Evolutionary conservation across 225 moss, liverwort and hornwort genomes (phyloP).

Genomic region (Rhytidiadelphus loreus): DNA sequence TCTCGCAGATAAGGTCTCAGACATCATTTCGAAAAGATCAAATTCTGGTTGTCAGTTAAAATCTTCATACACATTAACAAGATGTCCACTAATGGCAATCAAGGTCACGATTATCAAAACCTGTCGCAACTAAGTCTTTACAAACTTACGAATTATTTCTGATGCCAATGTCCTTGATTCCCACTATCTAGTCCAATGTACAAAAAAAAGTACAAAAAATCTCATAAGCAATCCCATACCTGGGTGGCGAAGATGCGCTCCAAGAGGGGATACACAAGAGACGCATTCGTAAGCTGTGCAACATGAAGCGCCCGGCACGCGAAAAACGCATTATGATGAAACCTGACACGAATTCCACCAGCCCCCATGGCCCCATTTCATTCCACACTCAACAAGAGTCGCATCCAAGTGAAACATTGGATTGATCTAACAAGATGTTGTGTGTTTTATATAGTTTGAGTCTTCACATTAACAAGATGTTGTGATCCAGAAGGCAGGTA

Average conservation of each 20-base stretch:
- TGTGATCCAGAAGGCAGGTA: not conserved
- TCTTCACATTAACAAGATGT: not conserved
- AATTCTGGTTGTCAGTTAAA: not conserved
- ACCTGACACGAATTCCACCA: constrained; percentile 32
- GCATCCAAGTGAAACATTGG: not conserved
- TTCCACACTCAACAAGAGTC: not conserved
- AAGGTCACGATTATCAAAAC: not conserved
- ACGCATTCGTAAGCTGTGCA: constrained; percentile 10
- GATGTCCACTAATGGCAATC: not conserved
- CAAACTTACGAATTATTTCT: not conserved
- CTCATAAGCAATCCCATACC: constrained; percentile 10
- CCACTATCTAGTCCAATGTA: not conserved
- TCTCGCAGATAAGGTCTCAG: not conserved
- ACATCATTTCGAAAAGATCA: not conserved
- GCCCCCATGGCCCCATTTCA: not conserved
- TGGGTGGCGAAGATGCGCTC: constrained; percentile 71
- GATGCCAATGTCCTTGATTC: not conserved
- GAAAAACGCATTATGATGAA: constrained; percentile 89
- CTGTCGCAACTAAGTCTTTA: no score
- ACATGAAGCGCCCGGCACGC: constrained; percentile 46
- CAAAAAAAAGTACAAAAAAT: not conserved
- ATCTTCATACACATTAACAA: not conserved
- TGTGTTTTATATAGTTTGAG: not conserved
- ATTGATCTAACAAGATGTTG: not conserved
- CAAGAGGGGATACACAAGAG: constrained; percentile 36